Base-by-base conservation (phyloP, 331 rosid species). In the Dryas integrifolia region DNA sequence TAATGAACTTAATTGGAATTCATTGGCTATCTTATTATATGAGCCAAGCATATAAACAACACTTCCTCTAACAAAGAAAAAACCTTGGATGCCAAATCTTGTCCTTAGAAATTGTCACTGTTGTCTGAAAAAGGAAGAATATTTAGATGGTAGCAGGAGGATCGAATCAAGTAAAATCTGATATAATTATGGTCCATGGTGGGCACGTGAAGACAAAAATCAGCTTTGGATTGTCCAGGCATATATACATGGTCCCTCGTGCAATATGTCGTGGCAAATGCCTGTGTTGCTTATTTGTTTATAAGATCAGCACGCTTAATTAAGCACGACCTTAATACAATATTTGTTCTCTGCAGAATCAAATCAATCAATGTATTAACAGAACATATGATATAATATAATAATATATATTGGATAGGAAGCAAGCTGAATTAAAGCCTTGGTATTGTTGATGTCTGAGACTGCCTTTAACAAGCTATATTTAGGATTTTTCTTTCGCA, bases 191-290 rank as follows among this genome's bases (percentile, higher is more conserved):
- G 12, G 21, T 18, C 7, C 35, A 16, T 69, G 61, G 39, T 15
- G 45, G 40, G 24, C 53, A 63, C 71, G 44, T 64, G 64, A 39
- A 73, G 56, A 73, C 65, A 63, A 73, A 41, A 11, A 51, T 63
- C 64, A 51, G 21, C 63, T 73, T 73, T 50, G 77, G 77, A 63
- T 73, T 63, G 15, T 69, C 9, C n/a, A 38, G 9, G 49, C 30
- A 45, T 18, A 30, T 2, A 30, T 30, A 30, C n/a, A 13, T 49
- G n/a, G 8, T 0, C 5, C 14, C 2, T 26, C 40, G n/a, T 58
- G 63, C 13, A 58, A 9, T 30, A 30, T 9, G 40, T 24, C 26
- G 14, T 10, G 64, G 39, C 11, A 58, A 38, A 26, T 4, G 64
- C 64, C 16, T 12, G 18, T 5, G 15, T 14, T 14, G 55, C 13